Conservation (phyloP, 768 basidiomycete genomes). For the Epithele typhae region DNA sequence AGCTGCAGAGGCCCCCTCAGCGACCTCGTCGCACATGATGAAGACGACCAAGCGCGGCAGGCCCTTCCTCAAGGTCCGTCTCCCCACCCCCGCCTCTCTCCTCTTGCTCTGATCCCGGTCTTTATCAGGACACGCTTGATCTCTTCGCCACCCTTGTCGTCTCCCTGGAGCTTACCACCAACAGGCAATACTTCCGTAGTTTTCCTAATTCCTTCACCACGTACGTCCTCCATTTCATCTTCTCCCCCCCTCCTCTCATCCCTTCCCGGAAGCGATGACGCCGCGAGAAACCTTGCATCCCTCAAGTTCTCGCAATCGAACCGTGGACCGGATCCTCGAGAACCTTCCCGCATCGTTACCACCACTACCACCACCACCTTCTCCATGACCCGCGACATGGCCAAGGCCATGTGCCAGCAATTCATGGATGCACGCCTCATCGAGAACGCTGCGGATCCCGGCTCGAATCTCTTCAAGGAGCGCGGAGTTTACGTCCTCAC, state of each 20-base stretch:
- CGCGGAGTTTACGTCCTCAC: conserved; percentile 94
- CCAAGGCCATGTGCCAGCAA: conserved; percentile 99
- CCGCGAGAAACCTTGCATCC: conserved; percentile 86
- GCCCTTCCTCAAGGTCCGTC: conserved; percentile 82
- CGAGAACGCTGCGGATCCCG: conserved; percentile 91
- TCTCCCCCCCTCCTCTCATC: conserved; percentile 7
- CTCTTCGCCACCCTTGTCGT: conserved; percentile 96
- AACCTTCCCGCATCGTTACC: conserved; percentile 96
- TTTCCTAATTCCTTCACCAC: conserved; percentile 95
- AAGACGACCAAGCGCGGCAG: conserved; percentile 95
- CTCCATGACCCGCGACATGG: conserved; percentile 99
- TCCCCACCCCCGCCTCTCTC: conserved; percentile 4
- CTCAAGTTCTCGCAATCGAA: conserved; percentile 99
- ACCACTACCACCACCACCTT: conserved; percentile 99
- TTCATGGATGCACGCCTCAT: conserved; percentile 99
- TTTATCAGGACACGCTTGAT: conserved; percentile 87
- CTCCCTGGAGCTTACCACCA: conserved; percentile 80
- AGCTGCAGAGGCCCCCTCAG: conserved; percentile 42
- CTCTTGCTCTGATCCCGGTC: conserved; percentile 1
- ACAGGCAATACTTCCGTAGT: conserved; percentile 95
- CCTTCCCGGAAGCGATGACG: conserved; percentile 84
- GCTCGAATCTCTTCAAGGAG: conserved; percentile 91
- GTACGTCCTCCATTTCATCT: conserved; percentile 43
- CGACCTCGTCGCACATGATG: conserved; percentile 91
- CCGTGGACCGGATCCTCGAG: conserved; percentile 96